Conservation (phyloP, 495 filamentous ascomycete genomes). For the Neurospora sp. region DNA sequence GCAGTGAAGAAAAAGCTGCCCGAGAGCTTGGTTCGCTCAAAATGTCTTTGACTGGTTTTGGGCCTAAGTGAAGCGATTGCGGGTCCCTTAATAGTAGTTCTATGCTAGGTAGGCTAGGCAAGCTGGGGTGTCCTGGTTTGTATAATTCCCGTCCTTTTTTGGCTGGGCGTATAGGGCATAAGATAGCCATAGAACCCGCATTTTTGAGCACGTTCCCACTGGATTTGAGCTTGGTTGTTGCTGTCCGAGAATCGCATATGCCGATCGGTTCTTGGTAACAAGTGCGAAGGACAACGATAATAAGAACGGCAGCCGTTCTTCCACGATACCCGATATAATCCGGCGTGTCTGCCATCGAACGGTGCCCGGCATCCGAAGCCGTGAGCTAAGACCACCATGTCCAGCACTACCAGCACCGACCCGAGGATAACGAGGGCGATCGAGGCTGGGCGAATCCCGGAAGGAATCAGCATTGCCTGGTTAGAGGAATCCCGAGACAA, state of each 20-base stretch:
- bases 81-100: background rate
- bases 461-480: constrained; percentile 24
- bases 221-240: background rate
- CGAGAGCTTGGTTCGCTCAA: background rate
- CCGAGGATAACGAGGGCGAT: constrained; percentile 5
- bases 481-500: constrained; percentile 31
- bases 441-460: constrained; percentile 19
- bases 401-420: background rate
- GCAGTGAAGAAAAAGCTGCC: background rate
- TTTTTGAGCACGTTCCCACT: background rate
- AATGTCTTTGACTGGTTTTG: background rate
- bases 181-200: background rate
- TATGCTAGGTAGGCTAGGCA: background rate
- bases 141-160: background rate
- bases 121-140: background rate
- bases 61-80: background rate
- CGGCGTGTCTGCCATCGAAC: background rate
- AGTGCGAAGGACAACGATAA: background rate
- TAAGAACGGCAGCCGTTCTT: background rate
- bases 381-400: background rate
- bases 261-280: background rate
- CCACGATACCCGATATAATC: background rate
- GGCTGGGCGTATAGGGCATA: background rate
- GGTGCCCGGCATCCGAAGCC: background rate
- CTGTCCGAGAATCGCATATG: background rate